phyloP scores from a whole-genome alignment of 306 rosid genomes.

The Phaseolus lunatus region DNA sequence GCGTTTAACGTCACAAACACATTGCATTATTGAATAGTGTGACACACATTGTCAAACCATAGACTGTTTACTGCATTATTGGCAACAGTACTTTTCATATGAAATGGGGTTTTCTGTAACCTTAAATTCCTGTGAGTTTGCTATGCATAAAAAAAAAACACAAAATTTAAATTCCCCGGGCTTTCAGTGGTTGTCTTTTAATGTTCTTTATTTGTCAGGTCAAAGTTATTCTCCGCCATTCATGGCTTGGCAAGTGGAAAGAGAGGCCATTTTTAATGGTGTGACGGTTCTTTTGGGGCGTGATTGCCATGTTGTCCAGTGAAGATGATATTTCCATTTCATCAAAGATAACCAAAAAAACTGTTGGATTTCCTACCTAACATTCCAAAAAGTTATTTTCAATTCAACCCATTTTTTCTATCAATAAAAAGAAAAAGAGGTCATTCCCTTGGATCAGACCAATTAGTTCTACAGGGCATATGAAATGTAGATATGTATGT shows the following conservation, averaged over 20 bases:
- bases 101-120: not conserved
- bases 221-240: slow-evolving; percentile 45
- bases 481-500: not conserved
- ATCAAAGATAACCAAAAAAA: not conserved
- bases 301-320: not conserved
- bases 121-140: not conserved
- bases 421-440: not conserved
- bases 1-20: not conserved
- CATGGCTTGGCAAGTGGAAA: slow-evolving; percentile 46
- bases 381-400: not conserved
- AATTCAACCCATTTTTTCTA: not conserved
- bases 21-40: not conserved
- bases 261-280: slow-evolving; percentile 10
- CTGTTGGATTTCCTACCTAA: not conserved
- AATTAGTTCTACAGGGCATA: not conserved
- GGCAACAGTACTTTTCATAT: slow-evolving; percentile 33
- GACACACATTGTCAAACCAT: not conserved
- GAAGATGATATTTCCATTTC: not conserved
- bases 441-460: not conserved
- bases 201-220: slow-evolving; percentile 11
- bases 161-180: slow-evolving; percentile 23
- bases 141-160: not conserved
- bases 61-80: slow-evolving; percentile 31
- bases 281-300: slow-evolving; percentile 38
- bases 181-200: not conserved